A percentile compares a stretch with the other conserved stretches of the same genome.
phyloP scores from a whole-genome alignment of 495 filamentous ascomycete species.

The Ascodesmis nigricans region DNA sequence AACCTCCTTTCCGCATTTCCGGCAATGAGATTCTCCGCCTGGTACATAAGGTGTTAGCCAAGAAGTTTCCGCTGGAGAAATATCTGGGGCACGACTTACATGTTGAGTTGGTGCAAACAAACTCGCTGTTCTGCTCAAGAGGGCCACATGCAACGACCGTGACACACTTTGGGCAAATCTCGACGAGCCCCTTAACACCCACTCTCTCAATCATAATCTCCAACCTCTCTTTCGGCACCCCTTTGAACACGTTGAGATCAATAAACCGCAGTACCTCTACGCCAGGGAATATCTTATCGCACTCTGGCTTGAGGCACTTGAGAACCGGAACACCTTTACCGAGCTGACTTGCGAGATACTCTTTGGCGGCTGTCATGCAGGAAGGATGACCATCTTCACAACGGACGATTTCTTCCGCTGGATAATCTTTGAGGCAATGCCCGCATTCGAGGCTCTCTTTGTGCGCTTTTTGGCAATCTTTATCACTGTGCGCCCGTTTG shows the following conservation, averaged over 20 bases:
- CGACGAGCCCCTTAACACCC: slow-evolving; percentile 1
- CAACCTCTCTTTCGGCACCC: slow-evolving; percentile 1
- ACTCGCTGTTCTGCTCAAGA: neutral
- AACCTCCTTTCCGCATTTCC: slow-evolving; percentile 3
- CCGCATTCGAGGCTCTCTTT: slow-evolving; percentile 4
- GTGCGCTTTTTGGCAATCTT: slow-evolving; percentile 3
- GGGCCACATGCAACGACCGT: slow-evolving; percentile 3
- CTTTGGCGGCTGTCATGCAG: slow-evolving; percentile 4
- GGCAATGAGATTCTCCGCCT: slow-evolving; percentile 4
- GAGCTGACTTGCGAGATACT: slow-evolving; percentile 1
- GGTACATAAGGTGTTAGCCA: neutral
- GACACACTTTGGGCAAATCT: slow-evolving; percentile 3
- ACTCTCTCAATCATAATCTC: slow-evolving; percentile 4
- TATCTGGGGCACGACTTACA: slow-evolving; percentile 2
- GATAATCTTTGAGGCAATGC: slow-evolving; percentile 1
- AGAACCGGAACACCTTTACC: slow-evolving; percentile 1
- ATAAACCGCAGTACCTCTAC: slow-evolving; percentile 6
- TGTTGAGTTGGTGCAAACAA: slow-evolving; percentile 1
- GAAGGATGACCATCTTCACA: slow-evolving; percentile 8
- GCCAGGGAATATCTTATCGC: slow-evolving; percentile 7
- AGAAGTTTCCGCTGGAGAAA: neutral
- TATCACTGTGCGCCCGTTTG: neutral
- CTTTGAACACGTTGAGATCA: slow-evolving; percentile 5
- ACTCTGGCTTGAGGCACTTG: neutral
- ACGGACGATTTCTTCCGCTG: slow-evolving; percentile 2